These are phyloP conservation scores for Amanita exitialis DNA, from an alignment of 768 basidiomycete genomes.

Conservation along the genomic window DNA sequence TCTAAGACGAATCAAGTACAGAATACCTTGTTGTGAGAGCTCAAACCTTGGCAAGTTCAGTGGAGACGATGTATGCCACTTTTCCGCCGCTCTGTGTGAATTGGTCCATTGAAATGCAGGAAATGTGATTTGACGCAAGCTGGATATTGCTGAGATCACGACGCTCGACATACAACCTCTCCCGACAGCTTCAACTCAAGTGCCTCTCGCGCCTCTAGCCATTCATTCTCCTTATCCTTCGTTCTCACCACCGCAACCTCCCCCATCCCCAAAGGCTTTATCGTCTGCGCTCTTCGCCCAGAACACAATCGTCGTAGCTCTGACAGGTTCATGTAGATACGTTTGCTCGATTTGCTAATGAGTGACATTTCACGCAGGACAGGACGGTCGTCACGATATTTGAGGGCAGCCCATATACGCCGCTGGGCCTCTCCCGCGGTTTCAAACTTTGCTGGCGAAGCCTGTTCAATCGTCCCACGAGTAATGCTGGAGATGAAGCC, in stretches of 20 bases:
- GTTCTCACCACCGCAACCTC: conserved; percentile 86
- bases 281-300: conserved; percentile 70
- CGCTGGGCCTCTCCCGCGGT: conserved; percentile 50
- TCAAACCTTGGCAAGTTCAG: conserved; percentile 43
- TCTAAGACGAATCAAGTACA: conserved; percentile 12
- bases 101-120: too few species aligned
- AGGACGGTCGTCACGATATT: conserved; percentile 85
- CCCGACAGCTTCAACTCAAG: conserved; percentile 67
- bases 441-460: conserved; percentile 57
- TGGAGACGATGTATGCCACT: conserved; percentile 47
- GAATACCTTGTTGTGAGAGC: neutral
- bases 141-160: too few species aligned
- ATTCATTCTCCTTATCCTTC: conserved; percentile 60
- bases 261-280: conserved; percentile 82
- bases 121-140: too few species aligned
- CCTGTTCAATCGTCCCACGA: conserved; percentile 58
- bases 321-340: conserved; percentile 60
- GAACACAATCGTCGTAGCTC: conserved; percentile 76
- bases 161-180: conserved; percentile 81
- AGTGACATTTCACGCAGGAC: conserved; percentile 74
- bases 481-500: conserved; percentile 83
- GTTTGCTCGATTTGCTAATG: conserved; percentile 76
- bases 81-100: too few species aligned
- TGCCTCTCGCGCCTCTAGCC: conserved; percentile 92
- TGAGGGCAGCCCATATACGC: conserved; percentile 90